Percentiles rank a stretch among this genome's conserved stretches.
Evolutionary conservation across 257 asterid species (phyloP).

Genomic region (Paraleonurus japonicus): DNA sequence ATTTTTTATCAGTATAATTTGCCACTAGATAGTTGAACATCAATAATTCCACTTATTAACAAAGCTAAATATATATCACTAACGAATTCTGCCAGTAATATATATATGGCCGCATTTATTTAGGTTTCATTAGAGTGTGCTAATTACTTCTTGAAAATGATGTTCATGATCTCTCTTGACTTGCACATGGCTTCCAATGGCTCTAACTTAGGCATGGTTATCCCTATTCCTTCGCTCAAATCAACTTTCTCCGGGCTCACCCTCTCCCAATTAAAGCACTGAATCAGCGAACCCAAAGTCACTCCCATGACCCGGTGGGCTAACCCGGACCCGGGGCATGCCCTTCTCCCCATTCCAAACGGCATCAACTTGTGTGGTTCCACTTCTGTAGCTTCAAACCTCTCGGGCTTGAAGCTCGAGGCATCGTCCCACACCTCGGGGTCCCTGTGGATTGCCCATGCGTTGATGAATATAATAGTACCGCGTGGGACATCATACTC

Average conservation of each 20-base stretch:
- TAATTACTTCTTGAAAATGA: no score
- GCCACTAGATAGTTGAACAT: no score
- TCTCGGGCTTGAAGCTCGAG: slow-evolving; percentile 32
- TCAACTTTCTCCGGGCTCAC: slow-evolving; percentile 26
- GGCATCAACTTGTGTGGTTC: slow-evolving; percentile 26
- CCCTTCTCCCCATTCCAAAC: slow-evolving; percentile 39
- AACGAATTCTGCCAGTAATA: no score
- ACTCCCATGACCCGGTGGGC: slow-evolving; percentile 32
- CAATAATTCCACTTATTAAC: no score
- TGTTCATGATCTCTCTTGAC: slow-evolving; percentile 21
- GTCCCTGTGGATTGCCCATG: slow-evolving; percentile 41
- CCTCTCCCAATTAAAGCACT: slow-evolving; percentile 39
- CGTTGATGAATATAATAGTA: slow-evolving; percentile 25
- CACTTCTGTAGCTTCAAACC: slow-evolving; percentile 26
- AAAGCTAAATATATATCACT: no score
- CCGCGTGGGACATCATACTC: slow-evolving; percentile 38
- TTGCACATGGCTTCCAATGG: slow-evolving; percentile 31
- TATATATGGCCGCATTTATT: no score
- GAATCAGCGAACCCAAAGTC: slow-evolving; percentile 34
- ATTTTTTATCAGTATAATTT: no score
- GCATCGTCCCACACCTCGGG: slow-evolving; percentile 28
- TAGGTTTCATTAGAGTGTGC: no score
- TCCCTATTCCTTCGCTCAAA: slow-evolving; percentile 32
- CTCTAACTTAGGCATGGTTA: slow-evolving; percentile 34
- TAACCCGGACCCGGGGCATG: slow-evolving; percentile 32